Base-by-base conservation (phyloP, 441 rosid genomes). In the Melastoma candidum region DNA sequence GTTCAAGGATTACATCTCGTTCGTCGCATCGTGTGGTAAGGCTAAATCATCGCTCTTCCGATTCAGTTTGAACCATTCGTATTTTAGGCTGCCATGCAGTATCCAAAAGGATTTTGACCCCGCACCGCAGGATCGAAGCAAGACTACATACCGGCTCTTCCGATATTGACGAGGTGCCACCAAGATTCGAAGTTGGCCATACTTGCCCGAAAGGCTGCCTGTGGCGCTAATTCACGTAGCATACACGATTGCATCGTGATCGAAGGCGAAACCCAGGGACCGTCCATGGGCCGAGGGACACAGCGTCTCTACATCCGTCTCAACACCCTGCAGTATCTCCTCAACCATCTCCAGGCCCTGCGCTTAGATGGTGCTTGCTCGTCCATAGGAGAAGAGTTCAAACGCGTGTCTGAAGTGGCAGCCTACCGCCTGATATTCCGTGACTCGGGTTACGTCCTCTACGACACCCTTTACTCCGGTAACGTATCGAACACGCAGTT, bases 151-250 rank as follows among this genome's bases (percentile, higher is more conserved):
- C 98, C 92, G 9, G 60, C 83, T 27, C 79, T 83, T 46, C 92
- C 98, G 44, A 94, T 94, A 1, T 70, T 85, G 44, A 92, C 77
- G n/a, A 77, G 94, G 74, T 84, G 97, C 79, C 87, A 68, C 69
- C 64, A 75, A 14, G 92, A 81, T 58, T 85, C 95, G 0, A 81
- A 69, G 69, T 79, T 92, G 60, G 8, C 68, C 6, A 77, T 80
- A 54, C 69, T 88, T 8, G 88, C 90, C 85, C 85, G 77, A 68
- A 82, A 39, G 67, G 98, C 76, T 7, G 87, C 83, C 0, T 92
- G 97, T 48, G 65, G 72, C 1, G 63, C 68, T 7, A 41, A 50
- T 12, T 4, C 56, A 1, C 76, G 79, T 57, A 77, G 70, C 1
- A 36, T 64, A 9, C 71, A 29, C 11, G 74, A 63, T 39, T 54